phyloP scores from a whole-genome alignment of 305 asterid genomes.

The Fraxinus latifolia region DNA sequence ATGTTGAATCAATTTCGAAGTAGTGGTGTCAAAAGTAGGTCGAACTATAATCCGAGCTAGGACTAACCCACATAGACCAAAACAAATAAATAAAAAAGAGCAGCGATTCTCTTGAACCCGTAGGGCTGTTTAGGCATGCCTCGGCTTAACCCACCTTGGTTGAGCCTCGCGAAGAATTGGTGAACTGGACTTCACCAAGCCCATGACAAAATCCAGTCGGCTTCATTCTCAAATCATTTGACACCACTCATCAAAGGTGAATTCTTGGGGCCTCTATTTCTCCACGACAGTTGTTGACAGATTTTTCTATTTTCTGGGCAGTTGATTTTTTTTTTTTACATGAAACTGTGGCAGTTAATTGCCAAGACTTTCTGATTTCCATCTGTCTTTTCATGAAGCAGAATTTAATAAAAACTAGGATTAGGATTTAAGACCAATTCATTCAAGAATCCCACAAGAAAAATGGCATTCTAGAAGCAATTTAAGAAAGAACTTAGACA shows the following conservation, averaged over 20 bases:
- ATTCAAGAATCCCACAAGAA: background rate
- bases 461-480: background rate
- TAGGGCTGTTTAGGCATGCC: background rate
- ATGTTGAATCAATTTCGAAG: background rate
- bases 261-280: conserved; percentile 26
- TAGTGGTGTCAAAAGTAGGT: background rate
- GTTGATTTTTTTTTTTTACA: background rate
- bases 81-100: background rate
- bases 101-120: background rate
- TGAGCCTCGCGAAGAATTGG: background rate
- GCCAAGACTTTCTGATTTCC: background rate
- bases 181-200: background rate
- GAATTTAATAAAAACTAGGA: background rate
- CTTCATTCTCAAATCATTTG: background rate
- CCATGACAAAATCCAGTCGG: background rate
- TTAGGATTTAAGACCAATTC: background rate
- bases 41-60: background rate
- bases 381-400: background rate
- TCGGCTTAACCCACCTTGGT: background rate
- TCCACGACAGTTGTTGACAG: conserved; percentile 4
- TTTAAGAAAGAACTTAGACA: background rate
- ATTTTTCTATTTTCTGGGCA: background rate
- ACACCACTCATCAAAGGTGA: background rate
- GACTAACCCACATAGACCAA: background rate
- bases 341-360: background rate